Conservation (phyloP, 2,329 filamentous ascomycete species). For the Aspergillus hortae region DNA sequence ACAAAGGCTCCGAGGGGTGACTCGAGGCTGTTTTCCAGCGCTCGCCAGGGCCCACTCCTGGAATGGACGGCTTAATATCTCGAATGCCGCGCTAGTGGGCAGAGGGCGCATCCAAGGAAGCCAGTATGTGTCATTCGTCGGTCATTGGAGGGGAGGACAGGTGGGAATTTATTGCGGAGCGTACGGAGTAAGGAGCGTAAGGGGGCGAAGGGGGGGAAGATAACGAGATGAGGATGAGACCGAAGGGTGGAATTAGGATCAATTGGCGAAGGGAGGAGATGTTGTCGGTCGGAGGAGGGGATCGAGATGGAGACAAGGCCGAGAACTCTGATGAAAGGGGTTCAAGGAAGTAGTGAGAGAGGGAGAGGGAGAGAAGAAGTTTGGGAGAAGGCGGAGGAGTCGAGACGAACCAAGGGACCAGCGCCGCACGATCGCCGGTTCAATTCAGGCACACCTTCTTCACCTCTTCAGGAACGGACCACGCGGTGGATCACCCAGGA, state of each 20-base stretch:
- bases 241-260: background rate
- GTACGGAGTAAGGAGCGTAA: conserved; percentile 1
- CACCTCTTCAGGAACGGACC: background rate
- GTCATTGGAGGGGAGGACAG: conserved; percentile 5
- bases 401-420: background rate
- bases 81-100: conserved; percentile 1
- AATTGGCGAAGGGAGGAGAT: background rate
- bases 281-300: background rate
- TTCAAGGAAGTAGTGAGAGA: background rate
- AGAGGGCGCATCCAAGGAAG: background rate
- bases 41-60: background rate
- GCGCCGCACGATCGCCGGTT: background rate
- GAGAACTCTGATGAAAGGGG: background rate
- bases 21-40: background rate
- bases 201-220: background rate
- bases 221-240: background rate
- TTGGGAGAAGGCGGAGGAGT: background rate
- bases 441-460: background rate
- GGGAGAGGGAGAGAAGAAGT: background rate
- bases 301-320: background rate
- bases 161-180: conserved; percentile 6
- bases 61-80: background rate
- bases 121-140: conserved; percentile 12
- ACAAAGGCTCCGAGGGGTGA: background rate
- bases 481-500: background rate